Conservation (phyloP, 768 basidiomycete species). For the Lactarius quietus region DNA sequence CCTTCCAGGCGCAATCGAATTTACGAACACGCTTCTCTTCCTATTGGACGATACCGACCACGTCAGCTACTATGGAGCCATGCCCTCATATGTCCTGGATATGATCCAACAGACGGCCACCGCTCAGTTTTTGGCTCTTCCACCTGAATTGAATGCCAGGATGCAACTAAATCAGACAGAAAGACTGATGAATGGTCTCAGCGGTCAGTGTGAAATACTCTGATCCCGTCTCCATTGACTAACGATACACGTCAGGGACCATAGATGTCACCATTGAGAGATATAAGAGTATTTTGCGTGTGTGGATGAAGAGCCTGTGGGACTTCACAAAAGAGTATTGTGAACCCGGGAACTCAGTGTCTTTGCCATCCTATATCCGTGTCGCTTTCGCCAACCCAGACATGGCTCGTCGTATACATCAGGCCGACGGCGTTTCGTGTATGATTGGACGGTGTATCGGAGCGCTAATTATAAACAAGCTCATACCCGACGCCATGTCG, state of each 20-base stretch:
- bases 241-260: neutral
- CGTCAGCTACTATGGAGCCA: neutral
- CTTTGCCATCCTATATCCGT: neutral
- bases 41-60: neutral
- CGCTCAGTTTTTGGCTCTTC: neutral
- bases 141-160: neutral
- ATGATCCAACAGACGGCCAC: neutral
- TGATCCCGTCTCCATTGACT: neutral
- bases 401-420: neutral
- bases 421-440: neutral
- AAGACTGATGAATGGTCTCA: neutral
- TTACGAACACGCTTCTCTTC: neutral
- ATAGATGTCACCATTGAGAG: neutral
- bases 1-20: too few relatives aligned
- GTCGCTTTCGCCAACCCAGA: neutral
- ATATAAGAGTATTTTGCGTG: neutral
- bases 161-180: neutral
- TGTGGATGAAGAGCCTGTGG: neutral
- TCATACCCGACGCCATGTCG: neutral
- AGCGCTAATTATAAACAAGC: neutral
- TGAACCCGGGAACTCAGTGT: neutral
- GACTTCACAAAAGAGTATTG: neutral
- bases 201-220: neutral
- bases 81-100: neutral
- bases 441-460: neutral